Conservation (phyloP, 306 rosid genomes). For the Luffa acutangula region DNA sequence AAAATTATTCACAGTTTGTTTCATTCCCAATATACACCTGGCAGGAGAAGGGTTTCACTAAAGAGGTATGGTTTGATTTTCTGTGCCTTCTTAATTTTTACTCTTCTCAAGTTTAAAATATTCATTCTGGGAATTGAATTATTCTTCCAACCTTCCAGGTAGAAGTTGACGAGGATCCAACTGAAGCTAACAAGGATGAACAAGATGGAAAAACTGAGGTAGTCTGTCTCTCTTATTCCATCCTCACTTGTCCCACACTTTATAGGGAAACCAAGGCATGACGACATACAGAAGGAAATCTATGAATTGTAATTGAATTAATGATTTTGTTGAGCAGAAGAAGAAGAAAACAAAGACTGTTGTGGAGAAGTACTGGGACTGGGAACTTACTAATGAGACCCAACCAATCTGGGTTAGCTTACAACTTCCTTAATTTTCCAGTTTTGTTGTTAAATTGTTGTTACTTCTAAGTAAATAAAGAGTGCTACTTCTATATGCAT, state of each 20-base stretch:
- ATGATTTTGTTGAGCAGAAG: conserved; percentile 38
- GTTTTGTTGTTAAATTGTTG: neutral
- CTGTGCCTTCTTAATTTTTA: neutral
- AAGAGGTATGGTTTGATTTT: conserved; percentile 43
- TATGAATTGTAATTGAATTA: conserved; percentile 8
- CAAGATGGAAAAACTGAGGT: conserved; percentile 78
- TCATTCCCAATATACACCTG: conserved; percentile 91
- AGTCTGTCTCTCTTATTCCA: neutral
- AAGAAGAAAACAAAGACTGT: conserved; percentile 92
- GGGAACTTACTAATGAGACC: conserved; percentile 91
- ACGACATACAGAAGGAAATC: neutral
- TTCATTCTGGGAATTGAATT: neutral
- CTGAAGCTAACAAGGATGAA: conserved; percentile 50
- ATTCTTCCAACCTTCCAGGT: conserved; percentile 33
- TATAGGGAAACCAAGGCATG: neutral
- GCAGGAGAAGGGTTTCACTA: conserved; percentile 89
- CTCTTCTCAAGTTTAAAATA: neutral
- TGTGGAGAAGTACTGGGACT: conserved; percentile 89
- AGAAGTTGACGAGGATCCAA: conserved; percentile 83
- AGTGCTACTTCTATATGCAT: conserved; percentile 2
- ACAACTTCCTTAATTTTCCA: neutral
- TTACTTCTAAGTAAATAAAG: conserved; percentile 1
- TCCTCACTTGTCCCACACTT: neutral
- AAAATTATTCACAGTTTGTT: conserved; percentile 87
- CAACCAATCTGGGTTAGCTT: conserved; percentile 88